A percentile compares a stretch with the other conserved stretches of the same genome.
These are phyloP conservation scores for Penicillium cosmopolitanum DNA, from an alignment of 495 filamentous ascomycete species.

Conservation along the genomic window DNA sequence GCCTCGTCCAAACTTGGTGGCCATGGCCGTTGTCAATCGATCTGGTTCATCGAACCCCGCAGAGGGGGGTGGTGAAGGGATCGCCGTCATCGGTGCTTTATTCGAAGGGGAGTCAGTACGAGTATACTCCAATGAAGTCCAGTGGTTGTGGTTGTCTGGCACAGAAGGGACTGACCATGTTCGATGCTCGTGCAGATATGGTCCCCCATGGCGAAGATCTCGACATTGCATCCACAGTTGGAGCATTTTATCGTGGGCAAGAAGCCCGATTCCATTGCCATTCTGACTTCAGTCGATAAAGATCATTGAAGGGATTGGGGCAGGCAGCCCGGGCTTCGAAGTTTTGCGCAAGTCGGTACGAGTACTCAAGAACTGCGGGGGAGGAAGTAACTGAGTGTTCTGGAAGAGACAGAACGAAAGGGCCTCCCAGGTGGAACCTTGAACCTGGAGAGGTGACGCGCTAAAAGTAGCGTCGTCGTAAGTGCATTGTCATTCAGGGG, in stretches of 20 bases:
- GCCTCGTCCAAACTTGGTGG: conserved; percentile 29
- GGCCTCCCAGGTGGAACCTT: not conserved
- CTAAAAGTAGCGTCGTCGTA: conserved; percentile 1
- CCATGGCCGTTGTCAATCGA: conserved; percentile 22
- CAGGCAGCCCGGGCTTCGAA: not conserved
- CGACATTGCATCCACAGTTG: conserved; percentile 79
- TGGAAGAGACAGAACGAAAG: not conserved
- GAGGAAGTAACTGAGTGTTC: not conserved
- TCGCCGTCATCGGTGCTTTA: conserved; percentile 21
- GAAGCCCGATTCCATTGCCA: conserved; percentile 55
- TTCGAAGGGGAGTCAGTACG: conserved; percentile 17
- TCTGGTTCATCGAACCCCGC: conserved; percentile 31
- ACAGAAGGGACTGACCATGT: conserved; percentile 10
- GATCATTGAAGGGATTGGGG: conserved; percentile 2
- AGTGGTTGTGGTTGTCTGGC: not conserved
- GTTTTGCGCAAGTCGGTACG: too few species aligned
- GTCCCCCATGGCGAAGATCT: conserved; percentile 91
- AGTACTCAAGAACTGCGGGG: too few species aligned
- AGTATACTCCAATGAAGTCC: not conserved
- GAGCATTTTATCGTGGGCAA: conserved; percentile 97
- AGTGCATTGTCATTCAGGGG: not conserved
- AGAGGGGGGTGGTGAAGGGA: conserved; percentile 44
- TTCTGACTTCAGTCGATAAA: conserved; percentile 8
- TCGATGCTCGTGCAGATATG: conserved; percentile 65
- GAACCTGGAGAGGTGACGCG: not conserved